Base-by-base conservation (phyloP, 768 basidiomycete species). In the Amanita molliuscula region DNA sequence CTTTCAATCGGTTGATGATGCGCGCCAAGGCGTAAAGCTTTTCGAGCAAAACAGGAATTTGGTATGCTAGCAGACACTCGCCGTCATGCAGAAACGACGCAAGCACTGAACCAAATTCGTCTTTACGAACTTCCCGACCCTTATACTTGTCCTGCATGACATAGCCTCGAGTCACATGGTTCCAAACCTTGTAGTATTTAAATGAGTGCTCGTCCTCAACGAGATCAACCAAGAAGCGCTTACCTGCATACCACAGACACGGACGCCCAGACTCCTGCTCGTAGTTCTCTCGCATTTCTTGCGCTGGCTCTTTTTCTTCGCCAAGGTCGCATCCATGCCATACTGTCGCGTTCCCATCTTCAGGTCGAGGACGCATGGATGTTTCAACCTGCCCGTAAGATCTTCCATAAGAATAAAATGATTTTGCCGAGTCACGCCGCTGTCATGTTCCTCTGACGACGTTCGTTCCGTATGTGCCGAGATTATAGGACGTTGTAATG, bases 281-380 rank as follows among this genome's bases (percentile, higher is more conserved):
- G 96, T 98, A 46, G 96, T 97, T 48, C 86, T 76, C 62, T 96
- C 93, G 62, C 96, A 98, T 68, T 99, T 99, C 69, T 96, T 96
- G 48, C 94, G 80, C 70, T 99, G 96, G 62, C 94, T 97, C 71
- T 87, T 93, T 78, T 96, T 97, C 73, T 99, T 99, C 47, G 81
- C 72, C 1, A 82, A 69, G 7, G 85, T 87, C 21, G 96, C 96
- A 58, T 96, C 91, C 70, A 95, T 88, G 16, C 96, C 96, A 66
- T 98, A 97, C 68, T 99, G 96, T 29, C 96, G 75, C 26, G 94
- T 97, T n/a, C 96, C 96, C 96, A 98, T 98, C 73, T 99, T 99
- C 58, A 99, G 72, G 66, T 99, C 96, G 59, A 98, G 79, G 36
- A 99, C 95, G 60, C 96, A 99, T 7, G 96, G 89, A 44, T 77